Percentiles rank a stretch among this genome's conserved stretches.
Evolutionary conservation across 2,329 filamentous ascomycete species (phyloP).

Genomic region (Ilyonectria robusta): DNA sequence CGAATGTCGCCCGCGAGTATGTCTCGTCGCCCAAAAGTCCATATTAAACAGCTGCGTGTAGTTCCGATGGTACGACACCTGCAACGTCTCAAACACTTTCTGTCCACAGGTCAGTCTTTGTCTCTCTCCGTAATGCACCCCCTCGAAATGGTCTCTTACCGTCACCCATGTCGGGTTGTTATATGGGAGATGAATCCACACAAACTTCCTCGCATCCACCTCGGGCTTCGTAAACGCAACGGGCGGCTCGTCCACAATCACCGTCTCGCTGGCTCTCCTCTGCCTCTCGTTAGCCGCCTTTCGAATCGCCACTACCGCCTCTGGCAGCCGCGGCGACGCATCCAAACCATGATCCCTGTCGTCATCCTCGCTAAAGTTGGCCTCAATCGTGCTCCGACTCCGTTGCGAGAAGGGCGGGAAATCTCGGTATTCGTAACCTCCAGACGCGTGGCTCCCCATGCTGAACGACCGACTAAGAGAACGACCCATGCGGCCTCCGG

Average conservation of each 20-base stretch:
- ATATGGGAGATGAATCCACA: conserved; percentile 71
- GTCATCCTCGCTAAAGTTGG: conserved; percentile 42
- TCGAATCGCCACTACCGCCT: conserved; percentile 51
- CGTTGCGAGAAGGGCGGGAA: conserved; percentile 56
- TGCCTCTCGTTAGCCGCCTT: conserved; percentile 41
- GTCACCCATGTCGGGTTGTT: conserved; percentile 73
- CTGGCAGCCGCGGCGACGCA: conserved; percentile 51
- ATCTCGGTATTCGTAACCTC: conserved; percentile 50
- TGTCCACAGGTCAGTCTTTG: conserved; percentile 34
- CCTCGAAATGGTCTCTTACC: conserved; percentile 51
- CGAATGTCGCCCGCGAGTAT: conserved; percentile 63
- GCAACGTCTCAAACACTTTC: conserved; percentile 62
- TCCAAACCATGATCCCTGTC: conserved; percentile 46
- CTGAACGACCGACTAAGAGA: conserved; percentile 55
- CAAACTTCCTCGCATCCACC: conserved; percentile 62
- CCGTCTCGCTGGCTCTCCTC: conserved; percentile 45
- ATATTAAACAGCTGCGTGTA: conserved; percentile 59
- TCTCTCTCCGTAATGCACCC: conserved; percentile 16
- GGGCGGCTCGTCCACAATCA: conserved; percentile 48
- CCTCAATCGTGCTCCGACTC: conserved; percentile 50
- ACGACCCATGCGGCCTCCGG: conserved; percentile 48
- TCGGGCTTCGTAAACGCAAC: conserved; percentile 53
- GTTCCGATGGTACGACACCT: conserved; percentile 55
- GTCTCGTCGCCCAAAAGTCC: conserved; percentile 64
- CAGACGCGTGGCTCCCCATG: conserved; percentile 50